Base-by-base conservation (phyloP, 2,329 filamentous ascomycete genomes). In the Xylariaceae sp. region DNA sequence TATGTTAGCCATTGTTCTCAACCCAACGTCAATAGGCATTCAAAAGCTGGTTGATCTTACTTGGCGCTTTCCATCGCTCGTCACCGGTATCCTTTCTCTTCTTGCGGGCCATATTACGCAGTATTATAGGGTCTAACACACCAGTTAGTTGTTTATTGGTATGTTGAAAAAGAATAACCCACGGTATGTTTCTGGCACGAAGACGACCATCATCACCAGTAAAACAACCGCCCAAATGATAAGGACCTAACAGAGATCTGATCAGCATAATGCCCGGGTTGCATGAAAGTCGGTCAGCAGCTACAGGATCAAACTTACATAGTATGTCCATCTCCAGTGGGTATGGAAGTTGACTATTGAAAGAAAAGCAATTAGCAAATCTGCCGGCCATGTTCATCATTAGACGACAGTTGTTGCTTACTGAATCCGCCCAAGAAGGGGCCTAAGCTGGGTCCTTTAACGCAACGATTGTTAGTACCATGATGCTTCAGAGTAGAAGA, bases 101-200 rank as follows among this genome's bases (percentile, higher is more conserved):
- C 58, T 78, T 79, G 56, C 78, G 78, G 2, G 92, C 92, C 72
- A 94, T 95, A 50, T 81, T 79, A 55, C 86, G 82, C 48, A 96
- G 78, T 52, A 94, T 76, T 13, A 92, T 80, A n/a, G 83, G 84
- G 65, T 86, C 80, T 82, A 42, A 56, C 1, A 11, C 23, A 51
- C 15, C 7, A 51, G 49, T 8, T 9, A 11, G 23, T 8, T 51
- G n/a, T 18, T 44, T 3, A 18, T 59, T 8, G 59, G 56, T 13
- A 51, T 18, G 4, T 17, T 3, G 2, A 9, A 3, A 42, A 45
- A 45, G 13, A 10, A 5, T 11, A 3, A 51, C 78, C 69, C 67
- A 82, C 80, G 89, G 72, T 94, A 96, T 1, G 92, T 97, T 76
- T 97, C 92, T 4, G 92, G 92, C 2, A 96, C 90, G 49, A 92